Base-by-base conservation (phyloP, 176 grass and related monocot species). In the Oryza coarctata region DNA sequence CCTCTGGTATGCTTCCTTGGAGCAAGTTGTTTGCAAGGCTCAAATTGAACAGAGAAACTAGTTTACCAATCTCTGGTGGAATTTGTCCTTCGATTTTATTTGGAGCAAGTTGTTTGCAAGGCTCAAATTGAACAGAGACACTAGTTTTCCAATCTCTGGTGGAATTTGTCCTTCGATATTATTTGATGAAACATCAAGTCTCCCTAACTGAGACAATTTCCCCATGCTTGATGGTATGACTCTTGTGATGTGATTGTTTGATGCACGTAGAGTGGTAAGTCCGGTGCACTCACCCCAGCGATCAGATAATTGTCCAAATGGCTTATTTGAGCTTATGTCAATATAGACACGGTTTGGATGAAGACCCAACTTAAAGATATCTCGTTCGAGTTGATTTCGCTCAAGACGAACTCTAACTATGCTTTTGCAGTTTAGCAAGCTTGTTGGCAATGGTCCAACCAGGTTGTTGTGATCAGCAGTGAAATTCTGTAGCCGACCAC, bases 341-440 rank as follows among this genome's bases (percentile, higher is more conserved):
- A 76, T 38, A 38, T 27, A 61, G 0, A 47, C 23, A 18, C 66
- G 40, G 45, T 67, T 43, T 20, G 76, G 76, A 67, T 79, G 10
- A 30, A 7, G 9, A 12, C 76, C 76, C 11, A 79, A 4, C 18
- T 79, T 27, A 8, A 62, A 78, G 60, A 79, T 79, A 65, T 79
- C 61, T 45, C 76, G 61, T 65, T 79, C 38, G 0, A 79, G 62
- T 44, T 65, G 76, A 66, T 79, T 79, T 10, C 15, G 36, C 10
- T 66, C 76, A 47, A 79, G 76, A 22, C 76, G 76, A 33, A 79
- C 63, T 34, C 76, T 64, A 6, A 49, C 23, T 2, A 79, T 28
- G 76, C 38, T 67, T 79, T 3, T 32, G 22, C 73, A 76, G 7
- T 76, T 36, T 76, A 39, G 5, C 12, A 76, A 76, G 61, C 55